These are phyloP conservation scores for Larix kaempferi DNA, from an alignment of 75 land plant species.

Conservation along the genomic window DNA sequence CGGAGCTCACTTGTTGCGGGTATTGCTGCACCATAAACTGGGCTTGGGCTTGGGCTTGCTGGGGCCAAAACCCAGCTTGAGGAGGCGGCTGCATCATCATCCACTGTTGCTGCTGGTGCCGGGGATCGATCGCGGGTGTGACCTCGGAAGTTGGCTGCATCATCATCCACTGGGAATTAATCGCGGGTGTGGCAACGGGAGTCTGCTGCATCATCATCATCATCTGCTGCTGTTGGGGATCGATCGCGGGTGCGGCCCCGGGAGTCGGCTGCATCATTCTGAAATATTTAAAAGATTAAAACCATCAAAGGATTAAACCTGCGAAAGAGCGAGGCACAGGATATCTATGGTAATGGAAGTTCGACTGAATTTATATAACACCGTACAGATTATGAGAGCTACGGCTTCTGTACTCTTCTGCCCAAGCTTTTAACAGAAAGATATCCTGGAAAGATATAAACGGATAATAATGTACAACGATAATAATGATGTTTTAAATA, in stretches of 20 bases:
- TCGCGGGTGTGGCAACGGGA: too few species aligned
- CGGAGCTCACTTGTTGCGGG: constrained; percentile 13
- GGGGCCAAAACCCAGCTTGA: too few species aligned
- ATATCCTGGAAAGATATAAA: too few species aligned
- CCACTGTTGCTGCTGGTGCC: constrained; percentile 7
- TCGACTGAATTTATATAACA: too few species aligned
- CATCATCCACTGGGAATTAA: neutral
- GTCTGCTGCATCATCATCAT: constrained; percentile 7
- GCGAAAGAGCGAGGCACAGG: too few species aligned
- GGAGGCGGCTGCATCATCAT: constrained; percentile 4
- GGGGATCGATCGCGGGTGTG: neutral
- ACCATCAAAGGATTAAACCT: neutral
- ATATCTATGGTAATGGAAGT: too few species aligned
- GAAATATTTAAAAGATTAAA: neutral
- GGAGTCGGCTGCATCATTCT: constrained; percentile 1
- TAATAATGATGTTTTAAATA: too few species aligned
- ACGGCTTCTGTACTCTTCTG: too few species aligned
- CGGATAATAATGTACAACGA: too few species aligned
- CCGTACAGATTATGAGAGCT: too few species aligned
- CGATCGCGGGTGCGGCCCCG: too few species aligned
- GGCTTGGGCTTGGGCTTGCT: neutral
- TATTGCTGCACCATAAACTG: neutral
- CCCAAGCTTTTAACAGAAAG: too few species aligned
- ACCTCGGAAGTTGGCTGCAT: constrained; percentile 3
- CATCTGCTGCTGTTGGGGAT: neutral